These are phyloP conservation scores for Ophiostoma sp. DNA, from an alignment of 2,329 filamentous ascomycete genomes.

Conservation along the genomic window DNA sequence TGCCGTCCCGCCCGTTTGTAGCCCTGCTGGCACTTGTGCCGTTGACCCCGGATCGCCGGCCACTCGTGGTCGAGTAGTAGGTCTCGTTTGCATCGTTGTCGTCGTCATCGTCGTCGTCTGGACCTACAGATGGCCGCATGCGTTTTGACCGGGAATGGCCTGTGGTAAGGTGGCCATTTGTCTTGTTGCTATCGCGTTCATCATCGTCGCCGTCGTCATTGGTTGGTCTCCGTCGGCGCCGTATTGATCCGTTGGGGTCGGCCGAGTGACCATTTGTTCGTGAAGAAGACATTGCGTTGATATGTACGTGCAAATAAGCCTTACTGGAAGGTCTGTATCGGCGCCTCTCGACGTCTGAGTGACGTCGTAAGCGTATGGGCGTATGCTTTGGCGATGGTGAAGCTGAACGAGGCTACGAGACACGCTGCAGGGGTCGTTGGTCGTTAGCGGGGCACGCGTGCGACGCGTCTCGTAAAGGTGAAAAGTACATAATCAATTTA, in stretches of 20 bases:
- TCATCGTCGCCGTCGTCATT: conserved; percentile 38
- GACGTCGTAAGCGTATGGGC: neutral
- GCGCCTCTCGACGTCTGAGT: neutral
- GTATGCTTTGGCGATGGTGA: conserved; percentile 11
- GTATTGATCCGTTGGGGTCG: conserved; percentile 35
- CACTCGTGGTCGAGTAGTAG: conserved; percentile 27
- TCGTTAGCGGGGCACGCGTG: conserved; percentile 23
- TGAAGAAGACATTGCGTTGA: conserved; percentile 35
- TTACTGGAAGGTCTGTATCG: neutral
- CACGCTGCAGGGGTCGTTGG: neutral
- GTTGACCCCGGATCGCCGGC: conserved; percentile 30
- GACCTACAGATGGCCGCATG: conserved; percentile 31
- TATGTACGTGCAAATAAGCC: neutral
- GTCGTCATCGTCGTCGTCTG: conserved; percentile 20
- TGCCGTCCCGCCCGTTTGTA: neutral
- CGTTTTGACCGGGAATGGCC: conserved; percentile 35
- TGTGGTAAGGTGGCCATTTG: conserved; percentile 28
- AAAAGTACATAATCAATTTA: neutral
- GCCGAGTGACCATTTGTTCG: conserved; percentile 37
- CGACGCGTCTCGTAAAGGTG: conserved; percentile 16
- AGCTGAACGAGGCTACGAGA: conserved; percentile 9
- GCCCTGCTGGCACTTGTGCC: conserved; percentile 7
- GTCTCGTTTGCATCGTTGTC: conserved; percentile 25
- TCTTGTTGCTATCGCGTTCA: conserved; percentile 31
- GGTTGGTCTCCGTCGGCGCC: conserved; percentile 42